Evolutionary conservation across 352 stramenopile species (phyloP).

Genomic region (Pythium oligandrum): DNA sequence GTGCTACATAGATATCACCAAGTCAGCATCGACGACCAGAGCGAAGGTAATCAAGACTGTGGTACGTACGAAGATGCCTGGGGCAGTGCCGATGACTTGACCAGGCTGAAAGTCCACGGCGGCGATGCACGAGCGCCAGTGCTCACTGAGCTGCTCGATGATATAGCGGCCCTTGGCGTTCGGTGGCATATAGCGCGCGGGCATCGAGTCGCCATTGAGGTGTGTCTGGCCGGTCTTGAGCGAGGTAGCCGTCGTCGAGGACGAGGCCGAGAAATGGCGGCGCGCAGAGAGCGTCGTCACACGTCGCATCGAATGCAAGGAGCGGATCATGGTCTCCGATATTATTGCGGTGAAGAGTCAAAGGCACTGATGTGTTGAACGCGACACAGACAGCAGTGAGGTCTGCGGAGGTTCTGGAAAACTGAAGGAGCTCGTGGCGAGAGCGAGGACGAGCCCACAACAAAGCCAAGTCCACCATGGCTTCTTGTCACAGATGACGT

Average conservation of each 20-base stretch:
- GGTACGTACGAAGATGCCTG: slow-evolving; percentile 60
- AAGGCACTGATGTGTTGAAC: too few relatives aligned
- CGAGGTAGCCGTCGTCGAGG: slow-evolving; percentile 19
- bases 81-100: slow-evolving; percentile 65
- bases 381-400: too few relatives aligned
- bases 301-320: slow-evolving; percentile 4
- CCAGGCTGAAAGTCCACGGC: slow-evolving; percentile 55
- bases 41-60: background rate
- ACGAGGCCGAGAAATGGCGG: slow-evolving; percentile 38
- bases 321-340: too few relatives aligned
- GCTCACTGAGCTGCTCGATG: slow-evolving; percentile 65
- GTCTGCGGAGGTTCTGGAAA: too few relatives aligned
- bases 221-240: slow-evolving; percentile 18
- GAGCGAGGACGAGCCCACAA: too few relatives aligned
- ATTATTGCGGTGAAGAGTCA: too few relatives aligned
- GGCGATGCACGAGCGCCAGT: slow-evolving; percentile 72
- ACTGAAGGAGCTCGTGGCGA: too few relatives aligned
- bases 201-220: slow-evolving; percentile 16
- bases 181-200: slow-evolving; percentile 43
- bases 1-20: slow-evolving; percentile 24
- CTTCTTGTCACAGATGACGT: slow-evolving; percentile 20
- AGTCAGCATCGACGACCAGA: background rate
- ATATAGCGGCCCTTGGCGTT: slow-evolving; percentile 60
- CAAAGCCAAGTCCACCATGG: too few relatives aligned
- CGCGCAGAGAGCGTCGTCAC: slow-evolving; percentile 21